Evolutionary conservation across 1,284 basidiomycete genomes (phyloP).

Genomic region (Papiliotrema terrestris): DNA sequence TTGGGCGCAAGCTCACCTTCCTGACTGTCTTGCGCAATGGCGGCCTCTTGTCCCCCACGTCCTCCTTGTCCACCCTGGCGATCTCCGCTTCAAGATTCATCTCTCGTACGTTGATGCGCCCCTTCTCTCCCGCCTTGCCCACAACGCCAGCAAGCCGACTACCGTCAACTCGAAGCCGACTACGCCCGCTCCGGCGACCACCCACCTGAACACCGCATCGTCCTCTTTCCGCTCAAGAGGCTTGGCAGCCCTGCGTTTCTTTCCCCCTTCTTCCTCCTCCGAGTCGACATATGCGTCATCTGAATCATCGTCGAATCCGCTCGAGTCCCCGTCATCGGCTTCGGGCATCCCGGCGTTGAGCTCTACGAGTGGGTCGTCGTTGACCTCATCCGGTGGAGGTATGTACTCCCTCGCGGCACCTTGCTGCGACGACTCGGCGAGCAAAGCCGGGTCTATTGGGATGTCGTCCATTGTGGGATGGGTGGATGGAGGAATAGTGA

Average conservation of each 20-base stretch:
- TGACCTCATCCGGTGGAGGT: not conserved
- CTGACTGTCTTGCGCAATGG: not conserved
- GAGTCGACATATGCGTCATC: constrained; percentile 21
- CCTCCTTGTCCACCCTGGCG: constrained; percentile 26
- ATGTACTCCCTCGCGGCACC: not conserved
- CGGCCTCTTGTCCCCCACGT: not conserved
- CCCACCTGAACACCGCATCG: constrained; percentile 34
- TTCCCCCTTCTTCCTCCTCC: constrained; percentile 8
- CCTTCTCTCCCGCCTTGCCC: constrained; percentile 9
- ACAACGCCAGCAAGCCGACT: constrained; percentile 38
- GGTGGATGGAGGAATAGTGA: not conserved
- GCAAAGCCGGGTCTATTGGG: constrained; percentile 16
- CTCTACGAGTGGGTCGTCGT: not conserved
- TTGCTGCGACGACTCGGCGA: constrained; percentile 5
- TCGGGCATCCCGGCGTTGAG: not conserved
- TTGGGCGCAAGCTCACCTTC: not conserved
- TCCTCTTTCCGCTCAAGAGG: constrained; percentile 9
- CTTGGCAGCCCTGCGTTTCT: too few species aligned
- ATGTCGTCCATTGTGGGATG: constrained; percentile 5
- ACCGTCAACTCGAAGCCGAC: not conserved
- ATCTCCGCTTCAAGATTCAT: constrained; percentile 25
- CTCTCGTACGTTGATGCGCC: constrained; percentile 9
- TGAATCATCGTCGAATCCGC: constrained; percentile 13
- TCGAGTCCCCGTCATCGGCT: constrained; percentile 3
- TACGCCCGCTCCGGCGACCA: not conserved